These are phyloP conservation scores for Suhomyces yuchorum DNA, from an alignment of 1,139 yeast genomes.

Conservation along the genomic window DNA sequence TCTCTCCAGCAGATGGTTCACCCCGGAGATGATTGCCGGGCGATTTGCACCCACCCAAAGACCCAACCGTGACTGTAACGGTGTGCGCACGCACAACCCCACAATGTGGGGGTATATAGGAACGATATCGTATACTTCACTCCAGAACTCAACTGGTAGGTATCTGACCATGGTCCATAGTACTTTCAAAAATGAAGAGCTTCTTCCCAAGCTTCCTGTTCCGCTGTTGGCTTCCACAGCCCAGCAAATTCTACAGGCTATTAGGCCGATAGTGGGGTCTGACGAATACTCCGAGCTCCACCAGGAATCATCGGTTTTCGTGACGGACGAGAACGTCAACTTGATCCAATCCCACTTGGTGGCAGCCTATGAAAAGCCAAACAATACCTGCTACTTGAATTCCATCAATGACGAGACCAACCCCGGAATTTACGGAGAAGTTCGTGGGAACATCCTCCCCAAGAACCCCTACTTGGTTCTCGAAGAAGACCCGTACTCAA, in stretches of 20 bases:
- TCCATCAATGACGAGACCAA: conserved; percentile 59
- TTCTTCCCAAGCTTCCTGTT: conserved; percentile 54
- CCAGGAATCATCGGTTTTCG: conserved; percentile 48
- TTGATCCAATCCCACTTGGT: conserved; percentile 56
- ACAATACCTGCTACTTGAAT: conserved; percentile 56
- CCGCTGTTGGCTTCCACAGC: conserved; percentile 51
- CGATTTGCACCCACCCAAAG: neutral
- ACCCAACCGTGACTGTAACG: neutral
- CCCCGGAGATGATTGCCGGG: too few relatives aligned
- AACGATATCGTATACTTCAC: neutral
- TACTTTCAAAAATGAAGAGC: conserved; percentile 25
- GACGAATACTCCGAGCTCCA: conserved; percentile 46
- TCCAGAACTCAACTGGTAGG: neutral
- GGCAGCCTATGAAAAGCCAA: conserved; percentile 42
- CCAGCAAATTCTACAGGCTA: conserved; percentile 47
- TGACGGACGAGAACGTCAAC: conserved; percentile 41
- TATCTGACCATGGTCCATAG: conserved; percentile 2
- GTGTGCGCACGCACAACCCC: conserved; percentile 10
- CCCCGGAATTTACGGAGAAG: conserved; percentile 66
- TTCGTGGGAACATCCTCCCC: conserved; percentile 67
- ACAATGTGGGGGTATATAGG: conserved; percentile 3
- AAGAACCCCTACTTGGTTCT: conserved; percentile 72
- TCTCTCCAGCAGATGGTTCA: too few relatives aligned
- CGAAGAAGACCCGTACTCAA: conserved; percentile 69
- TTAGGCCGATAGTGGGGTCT: conserved; percentile 50